Evolutionary conservation across 352 stramenopile species (phyloP).

Genomic region (Discostella stelligera): DNA sequence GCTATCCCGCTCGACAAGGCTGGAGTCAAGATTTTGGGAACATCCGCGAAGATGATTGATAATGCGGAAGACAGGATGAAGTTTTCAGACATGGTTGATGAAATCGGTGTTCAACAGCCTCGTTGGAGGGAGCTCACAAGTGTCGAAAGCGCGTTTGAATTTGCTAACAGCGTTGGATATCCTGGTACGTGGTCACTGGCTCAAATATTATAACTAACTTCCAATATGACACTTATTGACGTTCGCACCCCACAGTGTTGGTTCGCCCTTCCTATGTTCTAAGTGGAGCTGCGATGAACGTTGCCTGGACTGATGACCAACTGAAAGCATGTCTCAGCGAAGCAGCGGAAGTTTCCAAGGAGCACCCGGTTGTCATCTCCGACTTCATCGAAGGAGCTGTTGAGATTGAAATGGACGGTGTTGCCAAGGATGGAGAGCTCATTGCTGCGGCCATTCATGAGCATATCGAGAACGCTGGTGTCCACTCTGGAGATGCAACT

Average conservation of each 20-base stretch:
- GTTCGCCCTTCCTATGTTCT: slow-evolving; percentile 97
- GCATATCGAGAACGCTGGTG: slow-evolving; percentile 92
- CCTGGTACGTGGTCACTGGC: slow-evolving; percentile 19
- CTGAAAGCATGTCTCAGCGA: slow-evolving; percentile 87
- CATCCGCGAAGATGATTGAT: slow-evolving; percentile 91
- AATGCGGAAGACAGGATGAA: slow-evolving; percentile 91
- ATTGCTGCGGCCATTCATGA: slow-evolving; percentile 89
- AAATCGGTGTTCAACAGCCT: slow-evolving; percentile 93
- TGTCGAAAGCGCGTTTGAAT: slow-evolving; percentile 87
- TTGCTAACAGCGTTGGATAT: slow-evolving; percentile 92
- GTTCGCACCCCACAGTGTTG: slow-evolving; percentile 85
- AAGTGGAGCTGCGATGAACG: slow-evolving; percentile 96
- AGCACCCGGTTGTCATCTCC: slow-evolving; percentile 96
- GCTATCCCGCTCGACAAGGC: slow-evolving; percentile 86
- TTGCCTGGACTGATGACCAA: slow-evolving; percentile 91
- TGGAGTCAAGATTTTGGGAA: slow-evolving; percentile 81
- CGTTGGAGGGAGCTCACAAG: slow-evolving; percentile 89
- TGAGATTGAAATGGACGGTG: slow-evolving; percentile 92
- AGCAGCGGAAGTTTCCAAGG: slow-evolving; percentile 91
- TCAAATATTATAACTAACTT: background rate
- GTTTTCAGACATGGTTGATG: slow-evolving; percentile 95
- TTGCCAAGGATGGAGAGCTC: slow-evolving; percentile 87
- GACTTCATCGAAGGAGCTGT: slow-evolving; percentile 93
- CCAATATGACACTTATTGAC: background rate
- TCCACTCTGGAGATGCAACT: slow-evolving; percentile 90